Base-by-base conservation (phyloP, 495 filamentous ascomycete genomes). In the Talaromyces nanjingensis region DNA sequence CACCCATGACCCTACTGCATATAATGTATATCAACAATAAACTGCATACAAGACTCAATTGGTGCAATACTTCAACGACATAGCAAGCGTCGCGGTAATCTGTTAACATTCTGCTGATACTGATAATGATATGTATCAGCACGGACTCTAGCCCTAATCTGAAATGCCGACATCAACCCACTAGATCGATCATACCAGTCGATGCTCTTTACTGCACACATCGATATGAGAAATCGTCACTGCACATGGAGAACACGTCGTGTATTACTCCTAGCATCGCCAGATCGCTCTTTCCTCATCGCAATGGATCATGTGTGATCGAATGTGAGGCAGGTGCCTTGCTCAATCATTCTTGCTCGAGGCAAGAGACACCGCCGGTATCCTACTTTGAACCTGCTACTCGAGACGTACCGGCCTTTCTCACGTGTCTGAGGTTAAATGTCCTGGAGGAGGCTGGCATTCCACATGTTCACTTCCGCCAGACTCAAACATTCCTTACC, bases 401-500 rank as follows among this genome's bases (percentile, higher is more conserved):
- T 6, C 24, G 18, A 24, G 24, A 20, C 7, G 12, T 16, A 16
- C 37, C 14, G 3, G 33, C n/a, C 31, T 31, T 4, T 24, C 8
- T 63, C 29, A 42, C 56, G 39, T 53, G 53, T n/a, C 27, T 31
- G 33, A 53, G 27, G 56, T 22, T 59, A 47, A 33, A 29, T 45
- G 47, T 25, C 20, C 33, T 33, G 33, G 56, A 20, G 29, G 58
- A 55, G 59, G 60, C 24, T 29, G 54, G n/a, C 34, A 66, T 58
- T 57, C 54, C 60, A 22, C 25, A 64, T 6, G 56, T 16, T 59
- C 31, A 22, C 29, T 9, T 54, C 60, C n/a, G 22, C 14, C 6
- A 49, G 60, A 52, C 20, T n/a, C 45, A 31, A 25, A 54, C 60
- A 62, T 62, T 62, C 60, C 60, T 33, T 12, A 54, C 45, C 18